Conservation (phyloP, 805 yeast species). For the Clavispora phyllophila region DNA sequence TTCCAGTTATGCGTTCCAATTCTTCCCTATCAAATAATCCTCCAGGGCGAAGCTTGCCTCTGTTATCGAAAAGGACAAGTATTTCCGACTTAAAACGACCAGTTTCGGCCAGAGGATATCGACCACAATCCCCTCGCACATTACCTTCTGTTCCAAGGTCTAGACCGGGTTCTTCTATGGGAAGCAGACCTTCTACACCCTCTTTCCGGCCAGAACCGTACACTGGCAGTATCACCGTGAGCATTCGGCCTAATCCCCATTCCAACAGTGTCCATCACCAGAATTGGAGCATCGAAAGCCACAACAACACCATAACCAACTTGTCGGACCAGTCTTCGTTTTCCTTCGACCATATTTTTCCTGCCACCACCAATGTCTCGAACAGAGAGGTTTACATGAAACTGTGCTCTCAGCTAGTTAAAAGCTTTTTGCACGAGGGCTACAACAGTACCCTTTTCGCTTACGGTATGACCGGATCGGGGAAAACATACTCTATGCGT, state of each 20-base stretch:
- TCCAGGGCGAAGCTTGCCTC: conserved; percentile 15
- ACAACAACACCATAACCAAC: conserved; percentile 37
- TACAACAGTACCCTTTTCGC: conserved; percentile 89
- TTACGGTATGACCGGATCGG: conserved; percentile 92
- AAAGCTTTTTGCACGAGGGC: conserved; percentile 57
- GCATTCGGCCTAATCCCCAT: conserved; percentile 72
- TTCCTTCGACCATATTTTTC: conserved; percentile 74
- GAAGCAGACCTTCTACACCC: conserved; percentile 37
- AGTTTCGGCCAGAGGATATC: conserved; percentile 22
- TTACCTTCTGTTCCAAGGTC: conserved; percentile 12
- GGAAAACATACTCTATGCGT: conserved; percentile 84
- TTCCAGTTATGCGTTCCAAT: conserved; percentile 11
- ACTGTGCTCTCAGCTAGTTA: conserved; percentile 49
- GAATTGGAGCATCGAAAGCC: conserved; percentile 44
- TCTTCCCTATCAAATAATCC: conserved; percentile 12
- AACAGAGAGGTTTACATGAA: conserved; percentile 59
- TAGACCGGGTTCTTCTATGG: conserved; percentile 34
- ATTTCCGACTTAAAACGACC: conserved; percentile 26
- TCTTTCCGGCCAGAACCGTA: conserved; percentile 39
- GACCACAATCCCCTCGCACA: conserved; percentile 29
- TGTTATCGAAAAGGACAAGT: conserved; percentile 1
- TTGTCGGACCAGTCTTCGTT: conserved; percentile 57
- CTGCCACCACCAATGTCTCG: conserved; percentile 36
- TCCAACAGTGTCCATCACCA: conserved; percentile 28
- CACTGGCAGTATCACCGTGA: conserved; percentile 69